A percentile compares a stretch with the other conserved stretches of the same genome.
Conservation (phyloP, 164 flowering plant genomes). For the Liriodendron chinense region DNA sequence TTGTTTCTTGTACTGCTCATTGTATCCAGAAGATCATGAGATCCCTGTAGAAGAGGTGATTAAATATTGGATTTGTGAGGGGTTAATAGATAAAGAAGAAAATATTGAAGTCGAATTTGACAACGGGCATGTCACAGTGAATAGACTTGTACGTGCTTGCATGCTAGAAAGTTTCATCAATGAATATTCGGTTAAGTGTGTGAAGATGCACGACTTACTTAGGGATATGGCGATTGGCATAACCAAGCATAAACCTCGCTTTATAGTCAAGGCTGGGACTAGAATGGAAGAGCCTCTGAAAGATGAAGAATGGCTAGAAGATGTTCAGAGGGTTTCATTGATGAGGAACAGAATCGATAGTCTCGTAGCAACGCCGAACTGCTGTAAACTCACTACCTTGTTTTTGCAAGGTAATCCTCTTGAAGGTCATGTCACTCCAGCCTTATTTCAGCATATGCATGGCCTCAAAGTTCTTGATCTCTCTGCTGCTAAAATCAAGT, state of each 20-base stretch:
- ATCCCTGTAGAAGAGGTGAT: neutral
- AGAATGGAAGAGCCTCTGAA: neutral
- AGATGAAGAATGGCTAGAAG: neutral
- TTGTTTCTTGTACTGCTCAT: constrained; percentile 8
- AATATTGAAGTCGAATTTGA: neutral
- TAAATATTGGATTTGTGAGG: neutral
- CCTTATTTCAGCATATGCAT: neutral
- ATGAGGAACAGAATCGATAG: neutral
- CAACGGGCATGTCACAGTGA: neutral
- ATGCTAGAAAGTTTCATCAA: neutral
- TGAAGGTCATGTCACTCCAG: neutral
- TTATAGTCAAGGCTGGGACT: neutral
- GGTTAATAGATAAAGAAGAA: neutral
- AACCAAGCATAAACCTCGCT: neutral
- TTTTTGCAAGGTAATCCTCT: neutral
- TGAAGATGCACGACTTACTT: neutral
- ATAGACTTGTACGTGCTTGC: neutral
- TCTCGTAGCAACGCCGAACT: neutral
- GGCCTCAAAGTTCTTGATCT: neutral
- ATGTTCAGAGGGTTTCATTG: neutral
- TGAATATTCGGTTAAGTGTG: neutral
- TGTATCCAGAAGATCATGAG: neutral
- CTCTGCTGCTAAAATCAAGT: neutral
- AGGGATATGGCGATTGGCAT: neutral
- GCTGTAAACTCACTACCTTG: neutral